Evolutionary conservation across 768 basidiomycete species (phyloP).

Genomic region (Suillus brevipes): DNA sequence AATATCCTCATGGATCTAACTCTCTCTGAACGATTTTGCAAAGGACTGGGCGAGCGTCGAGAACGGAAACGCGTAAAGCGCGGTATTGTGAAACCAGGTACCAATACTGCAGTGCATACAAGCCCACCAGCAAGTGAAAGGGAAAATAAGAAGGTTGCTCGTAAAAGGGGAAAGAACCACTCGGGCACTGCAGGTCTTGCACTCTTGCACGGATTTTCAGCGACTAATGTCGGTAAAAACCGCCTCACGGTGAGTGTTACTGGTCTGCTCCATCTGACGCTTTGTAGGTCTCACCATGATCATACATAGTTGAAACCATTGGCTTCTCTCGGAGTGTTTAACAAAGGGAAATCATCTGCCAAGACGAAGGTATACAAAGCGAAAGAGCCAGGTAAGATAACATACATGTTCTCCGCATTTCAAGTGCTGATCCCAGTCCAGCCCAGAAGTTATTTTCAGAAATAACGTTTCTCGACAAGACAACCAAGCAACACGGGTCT

Average conservation of each 20-base stretch:
- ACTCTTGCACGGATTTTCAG: slow-evolving; percentile 38
- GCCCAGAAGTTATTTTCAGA: slow-evolving; percentile 45
- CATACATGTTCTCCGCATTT: not conserved
- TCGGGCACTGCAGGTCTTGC: slow-evolving; percentile 30
- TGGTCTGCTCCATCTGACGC: not conserved
- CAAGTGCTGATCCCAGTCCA: slow-evolving; percentile 5
- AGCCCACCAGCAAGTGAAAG: slow-evolving; percentile 13
- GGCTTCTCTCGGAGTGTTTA: slow-evolving; percentile 35
- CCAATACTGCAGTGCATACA: not conserved
- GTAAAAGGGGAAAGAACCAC: slow-evolving; percentile 23
- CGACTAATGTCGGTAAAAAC: slow-evolving; percentile 37
- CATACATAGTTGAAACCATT: slow-evolving; percentile 32
- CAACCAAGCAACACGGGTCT: slow-evolving; percentile 10
- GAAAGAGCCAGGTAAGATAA: slow-evolving; percentile 18
- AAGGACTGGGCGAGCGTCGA: slow-evolving; percentile 66
- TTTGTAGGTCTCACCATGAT: not conserved
- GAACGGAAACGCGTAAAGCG: slow-evolving; percentile 62
- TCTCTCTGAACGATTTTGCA: not conserved
- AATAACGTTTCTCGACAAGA: slow-evolving; percentile 41
- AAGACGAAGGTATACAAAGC: slow-evolving; percentile 22
- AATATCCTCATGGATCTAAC: not conserved
- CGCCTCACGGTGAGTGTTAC: slow-evolving; percentile 34
- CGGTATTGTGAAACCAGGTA: slow-evolving; percentile 45
- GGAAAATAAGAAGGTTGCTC: slow-evolving; percentile 14
- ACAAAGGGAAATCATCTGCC: slow-evolving; percentile 36